Evolutionary conservation across 441 rosid genomes (phyloP).

Genomic region (Gossypium gossypioides): DNA sequence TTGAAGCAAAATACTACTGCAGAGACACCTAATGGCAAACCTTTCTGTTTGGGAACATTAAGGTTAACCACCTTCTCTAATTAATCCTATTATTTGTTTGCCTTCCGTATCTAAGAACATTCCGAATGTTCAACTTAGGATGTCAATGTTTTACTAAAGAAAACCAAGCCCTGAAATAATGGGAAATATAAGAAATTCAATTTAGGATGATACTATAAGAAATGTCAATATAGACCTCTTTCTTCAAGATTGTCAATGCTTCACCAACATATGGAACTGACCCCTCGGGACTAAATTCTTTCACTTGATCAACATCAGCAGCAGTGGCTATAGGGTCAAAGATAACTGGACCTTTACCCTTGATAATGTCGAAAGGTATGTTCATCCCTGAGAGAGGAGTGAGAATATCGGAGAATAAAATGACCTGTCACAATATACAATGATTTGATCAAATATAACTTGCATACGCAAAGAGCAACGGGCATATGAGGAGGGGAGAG

Average conservation of each 20-base stretch:
- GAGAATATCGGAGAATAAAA: slow-evolving; percentile 88
- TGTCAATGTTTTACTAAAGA: neutral
- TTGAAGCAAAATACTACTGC: neutral
- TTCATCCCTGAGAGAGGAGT: slow-evolving; percentile 97
- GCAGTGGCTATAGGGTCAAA: slow-evolving; percentile 58
- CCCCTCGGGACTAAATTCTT: slow-evolving; percentile 70
- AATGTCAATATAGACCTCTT: slow-evolving; percentile 44
- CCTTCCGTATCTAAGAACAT: neutral
- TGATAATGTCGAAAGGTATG: slow-evolving; percentile 87
- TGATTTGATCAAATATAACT: neutral
- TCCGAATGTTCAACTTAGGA: neutral
- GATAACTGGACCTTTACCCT: slow-evolving; percentile 89
- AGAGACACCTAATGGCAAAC: neutral
- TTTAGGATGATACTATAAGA: neutral
- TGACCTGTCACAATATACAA: slow-evolving; percentile 44
- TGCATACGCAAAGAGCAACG: slow-evolving; percentile 1
- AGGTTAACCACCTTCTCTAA: neutral
- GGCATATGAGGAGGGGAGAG: neutral
- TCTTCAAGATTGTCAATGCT: slow-evolving; percentile 67
- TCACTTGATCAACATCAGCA: slow-evolving; percentile 62
- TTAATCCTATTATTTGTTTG: neutral
- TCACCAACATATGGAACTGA: slow-evolving; percentile 90
- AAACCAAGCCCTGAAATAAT: slow-evolving; percentile 2
- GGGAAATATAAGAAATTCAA: neutral
- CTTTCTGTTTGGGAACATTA: slow-evolving; percentile 6